Evolutionary conservation across 106 monocot genomes (phyloP).

Genomic region (Dendrobium huoshanense): DNA sequence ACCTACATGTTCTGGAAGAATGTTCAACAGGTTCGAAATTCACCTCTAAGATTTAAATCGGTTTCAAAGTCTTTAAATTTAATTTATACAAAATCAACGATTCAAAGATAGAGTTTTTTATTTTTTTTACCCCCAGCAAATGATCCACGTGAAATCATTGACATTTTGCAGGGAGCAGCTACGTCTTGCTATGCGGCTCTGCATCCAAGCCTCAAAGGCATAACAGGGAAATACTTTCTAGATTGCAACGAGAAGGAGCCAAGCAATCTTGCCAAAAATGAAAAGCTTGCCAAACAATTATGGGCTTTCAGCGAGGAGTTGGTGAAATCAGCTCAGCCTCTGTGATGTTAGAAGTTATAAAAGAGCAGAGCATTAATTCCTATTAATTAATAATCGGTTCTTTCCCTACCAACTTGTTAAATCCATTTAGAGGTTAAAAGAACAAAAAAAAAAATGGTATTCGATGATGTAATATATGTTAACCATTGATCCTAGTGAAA

Average conservation of each 20-base stretch:
- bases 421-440: too few species aligned
- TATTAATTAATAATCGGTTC: not conserved
- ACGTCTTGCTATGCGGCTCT: constrained; percentile 80
- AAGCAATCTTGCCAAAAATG: constrained; percentile 33
- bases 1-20: constrained; percentile 83
- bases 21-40: constrained; percentile 63
- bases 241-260: constrained; percentile 73
- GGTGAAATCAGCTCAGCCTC: constrained; percentile 21
- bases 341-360: not conserved
- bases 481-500: too few species aligned
- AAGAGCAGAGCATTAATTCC: not conserved
- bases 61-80: too few species aligned
- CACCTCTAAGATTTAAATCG: too few species aligned
- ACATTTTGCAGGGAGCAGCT: constrained; percentile 60
- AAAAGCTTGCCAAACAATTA: constrained; percentile 41
- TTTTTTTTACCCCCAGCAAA: too few species aligned
- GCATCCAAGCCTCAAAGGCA: constrained; percentile 55
- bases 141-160: too few species aligned
- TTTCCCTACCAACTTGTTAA: too few species aligned
- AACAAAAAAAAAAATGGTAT: too few species aligned
- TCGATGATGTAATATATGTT: too few species aligned
- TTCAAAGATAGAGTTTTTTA: too few species aligned
- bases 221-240: constrained; percentile 72
- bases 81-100: too few species aligned
- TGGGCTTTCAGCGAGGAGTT: constrained; percentile 81